Conservation (phyloP, 805 yeast genomes). For the Candida ponderosae region DNA sequence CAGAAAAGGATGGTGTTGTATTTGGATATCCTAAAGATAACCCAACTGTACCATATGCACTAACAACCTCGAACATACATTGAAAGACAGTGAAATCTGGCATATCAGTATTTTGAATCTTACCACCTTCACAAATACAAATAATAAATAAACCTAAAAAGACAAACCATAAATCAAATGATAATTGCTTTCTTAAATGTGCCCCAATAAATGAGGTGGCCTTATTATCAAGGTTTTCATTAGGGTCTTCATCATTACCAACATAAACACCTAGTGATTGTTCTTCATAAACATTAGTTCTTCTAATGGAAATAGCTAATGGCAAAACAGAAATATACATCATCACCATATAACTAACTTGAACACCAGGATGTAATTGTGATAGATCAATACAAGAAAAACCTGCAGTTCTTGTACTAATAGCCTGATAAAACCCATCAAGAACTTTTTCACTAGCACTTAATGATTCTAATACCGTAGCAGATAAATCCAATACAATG, state of each 20-base stretch:
- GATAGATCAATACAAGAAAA: slow-evolving; percentile 67
- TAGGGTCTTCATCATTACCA: slow-evolving; percentile 14
- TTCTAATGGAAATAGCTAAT: slow-evolving; percentile 88
- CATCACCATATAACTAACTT: slow-evolving; percentile 90
- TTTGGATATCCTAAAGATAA: slow-evolving; percentile 77
- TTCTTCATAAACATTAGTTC: slow-evolving; percentile 97
- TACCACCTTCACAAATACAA: slow-evolving; percentile 76
- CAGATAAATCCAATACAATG: slow-evolving; percentile 64
- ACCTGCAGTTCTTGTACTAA: slow-evolving; percentile 93
- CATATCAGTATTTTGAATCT: slow-evolving; percentile 35
- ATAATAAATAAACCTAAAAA: slow-evolving; percentile 79
- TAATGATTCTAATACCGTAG: slow-evolving; percentile 41
- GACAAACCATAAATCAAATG: slow-evolving; percentile 92
- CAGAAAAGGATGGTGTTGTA: slow-evolving; percentile 61
- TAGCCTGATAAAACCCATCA: slow-evolving; percentile 85
- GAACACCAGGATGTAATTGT: slow-evolving; percentile 78
- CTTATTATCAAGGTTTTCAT: slow-evolving; percentile 22
- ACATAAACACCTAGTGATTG: slow-evolving; percentile 90
- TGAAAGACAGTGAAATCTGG: slow-evolving; percentile 60
- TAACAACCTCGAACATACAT: slow-evolving; percentile 78
- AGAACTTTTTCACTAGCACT: slow-evolving; percentile 64
- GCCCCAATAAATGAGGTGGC: slow-evolving; percentile 67
- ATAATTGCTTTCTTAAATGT: slow-evolving; percentile 85
- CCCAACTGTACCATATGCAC: slow-evolving; percentile 97
- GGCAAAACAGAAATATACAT: slow-evolving; percentile 98